Evolutionary conservation across 1,284 basidiomycete genomes (phyloP).

Genomic region (Stereum hirsutum): DNA sequence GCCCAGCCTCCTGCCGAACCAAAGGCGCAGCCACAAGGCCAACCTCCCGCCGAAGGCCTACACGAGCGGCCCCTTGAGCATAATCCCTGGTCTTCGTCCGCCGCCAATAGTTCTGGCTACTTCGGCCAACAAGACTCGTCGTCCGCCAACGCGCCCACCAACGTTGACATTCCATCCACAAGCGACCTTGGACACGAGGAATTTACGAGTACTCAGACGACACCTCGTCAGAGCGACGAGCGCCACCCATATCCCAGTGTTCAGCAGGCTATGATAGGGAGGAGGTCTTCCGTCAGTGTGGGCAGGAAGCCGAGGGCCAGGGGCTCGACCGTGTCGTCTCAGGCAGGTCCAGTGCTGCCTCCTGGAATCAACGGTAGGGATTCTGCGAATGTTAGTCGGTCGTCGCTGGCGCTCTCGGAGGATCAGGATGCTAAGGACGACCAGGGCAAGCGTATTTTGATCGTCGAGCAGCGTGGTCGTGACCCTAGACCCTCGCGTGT

Average conservation of each 20-base stretch:
- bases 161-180: slow-evolving; percentile 1
- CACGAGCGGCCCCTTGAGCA: background rate
- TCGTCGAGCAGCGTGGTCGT: background rate
- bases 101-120: background rate
- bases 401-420: slow-evolving; percentile 10
- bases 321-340: slow-evolving; percentile 13
- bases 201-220: slow-evolving; percentile 1
- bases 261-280: slow-evolving; percentile 1
- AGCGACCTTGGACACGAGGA: background rate
- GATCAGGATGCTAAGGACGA: slow-evolving; percentile 2
- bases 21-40: background rate
- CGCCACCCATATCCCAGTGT: slow-evolving; percentile 16
- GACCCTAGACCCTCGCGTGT: background rate
- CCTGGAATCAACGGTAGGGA: slow-evolving; percentile 3
- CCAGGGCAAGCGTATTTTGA: background rate
- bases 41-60: background rate
- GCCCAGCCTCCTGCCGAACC: slow-evolving; percentile 5
- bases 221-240: slow-evolving; percentile 6
- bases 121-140: no score
- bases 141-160: slow-evolving; percentile 1
- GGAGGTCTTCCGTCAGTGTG: slow-evolving; percentile 9
- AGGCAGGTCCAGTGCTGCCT: slow-evolving; percentile 12
- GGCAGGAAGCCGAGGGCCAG: slow-evolving; percentile 8
- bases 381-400: slow-evolving; percentile 11
- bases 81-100: slow-evolving; percentile 4